Conservation (phyloP, 164 flowering plant species). For the Magnolia kwangsiensis region DNA sequence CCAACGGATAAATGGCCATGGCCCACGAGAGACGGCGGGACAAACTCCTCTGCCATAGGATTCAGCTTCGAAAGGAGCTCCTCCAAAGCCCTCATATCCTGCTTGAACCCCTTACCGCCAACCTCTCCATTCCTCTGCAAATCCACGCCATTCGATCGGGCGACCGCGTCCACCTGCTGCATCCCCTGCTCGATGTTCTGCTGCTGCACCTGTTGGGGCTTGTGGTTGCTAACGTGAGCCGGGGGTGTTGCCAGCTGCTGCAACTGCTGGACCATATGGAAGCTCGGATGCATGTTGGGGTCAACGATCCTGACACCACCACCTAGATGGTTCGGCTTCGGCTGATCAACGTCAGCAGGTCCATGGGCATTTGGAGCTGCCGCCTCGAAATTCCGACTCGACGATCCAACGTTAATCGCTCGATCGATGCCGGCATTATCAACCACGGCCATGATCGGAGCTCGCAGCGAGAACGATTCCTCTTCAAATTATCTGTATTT, state of each 20-base stretch:
- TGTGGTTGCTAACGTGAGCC: background rate
- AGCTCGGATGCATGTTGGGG: constrained; percentile 8
- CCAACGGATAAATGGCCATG: constrained; percentile 19
- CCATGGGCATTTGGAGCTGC: constrained; percentile 17
- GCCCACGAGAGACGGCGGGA: constrained; percentile 57
- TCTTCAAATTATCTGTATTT: background rate
- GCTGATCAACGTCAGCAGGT: constrained; percentile 19
- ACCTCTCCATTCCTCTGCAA: constrained; percentile 25
- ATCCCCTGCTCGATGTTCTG: constrained; percentile 7
- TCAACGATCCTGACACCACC: constrained; percentile 7
- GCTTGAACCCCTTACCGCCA: constrained; percentile 39
- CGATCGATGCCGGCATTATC: constrained; percentile 47
- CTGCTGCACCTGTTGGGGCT: background rate
- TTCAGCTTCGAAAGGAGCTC: constrained; percentile 86
- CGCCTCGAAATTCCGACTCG: constrained; percentile 24
- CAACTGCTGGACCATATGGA: constrained; percentile 16
- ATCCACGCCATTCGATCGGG: constrained; percentile 19
- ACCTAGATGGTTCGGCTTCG: constrained; percentile 17
- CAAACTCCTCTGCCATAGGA: constrained; percentile 89
- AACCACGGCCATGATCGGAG: constrained; percentile 50
- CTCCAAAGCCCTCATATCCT: constrained; percentile 75
- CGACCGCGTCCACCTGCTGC: constrained; percentile 8
- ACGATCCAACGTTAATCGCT: constrained; percentile 15
- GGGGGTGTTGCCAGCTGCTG: constrained; percentile 8
- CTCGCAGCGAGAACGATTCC: background rate